Evolutionary conservation across 768 basidiomycete species (phyloP).

Genomic region (Pisolithus albus): DNA sequence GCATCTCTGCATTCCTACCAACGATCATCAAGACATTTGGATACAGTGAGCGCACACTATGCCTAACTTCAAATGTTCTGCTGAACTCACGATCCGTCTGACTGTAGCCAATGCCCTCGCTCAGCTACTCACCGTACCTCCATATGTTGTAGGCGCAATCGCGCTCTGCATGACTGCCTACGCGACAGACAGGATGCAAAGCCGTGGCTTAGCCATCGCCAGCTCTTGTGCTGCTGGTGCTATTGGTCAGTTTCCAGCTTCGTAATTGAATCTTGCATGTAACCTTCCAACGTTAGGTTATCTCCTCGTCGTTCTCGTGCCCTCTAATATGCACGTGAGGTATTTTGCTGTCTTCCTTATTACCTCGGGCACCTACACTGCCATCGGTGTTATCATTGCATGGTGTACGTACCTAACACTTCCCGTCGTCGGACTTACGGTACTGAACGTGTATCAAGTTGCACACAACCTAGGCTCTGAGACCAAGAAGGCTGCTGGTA

Average conservation of each 20-base stretch:
- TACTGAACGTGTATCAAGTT: slow-evolving; percentile 27
- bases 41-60: slow-evolving; percentile 43
- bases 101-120: slow-evolving; percentile 52
- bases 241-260: slow-evolving; percentile 31
- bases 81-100: background rate
- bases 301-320: slow-evolving; percentile 51
- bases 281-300: slow-evolving; percentile 44
- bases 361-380: slow-evolving; percentile 69
- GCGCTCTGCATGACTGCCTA: slow-evolving; percentile 55
- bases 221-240: slow-evolving; percentile 24
- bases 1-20: slow-evolving; percentile 76
- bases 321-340: slow-evolving; percentile 48
- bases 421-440: background rate
- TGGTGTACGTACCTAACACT: slow-evolving; percentile 53
- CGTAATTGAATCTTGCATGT: slow-evolving; percentile 41
- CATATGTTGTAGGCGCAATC: slow-evolving; percentile 65
- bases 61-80: background rate
- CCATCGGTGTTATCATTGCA: slow-evolving; percentile 66
- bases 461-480: slow-evolving; percentile 75
- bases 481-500: slow-evolving; percentile 68
- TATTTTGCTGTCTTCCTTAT: slow-evolving; percentile 79
- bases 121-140: slow-evolving; percentile 75
- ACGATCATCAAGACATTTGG: slow-evolving; percentile 74
- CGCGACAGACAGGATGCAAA: slow-evolving; percentile 60
- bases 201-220: slow-evolving; percentile 39